Percentiles rank a stretch among this genome's conserved stretches.
Conservation (phyloP, 2,329 filamentous ascomycete species). For the Plenodomus lindquistii region DNA sequence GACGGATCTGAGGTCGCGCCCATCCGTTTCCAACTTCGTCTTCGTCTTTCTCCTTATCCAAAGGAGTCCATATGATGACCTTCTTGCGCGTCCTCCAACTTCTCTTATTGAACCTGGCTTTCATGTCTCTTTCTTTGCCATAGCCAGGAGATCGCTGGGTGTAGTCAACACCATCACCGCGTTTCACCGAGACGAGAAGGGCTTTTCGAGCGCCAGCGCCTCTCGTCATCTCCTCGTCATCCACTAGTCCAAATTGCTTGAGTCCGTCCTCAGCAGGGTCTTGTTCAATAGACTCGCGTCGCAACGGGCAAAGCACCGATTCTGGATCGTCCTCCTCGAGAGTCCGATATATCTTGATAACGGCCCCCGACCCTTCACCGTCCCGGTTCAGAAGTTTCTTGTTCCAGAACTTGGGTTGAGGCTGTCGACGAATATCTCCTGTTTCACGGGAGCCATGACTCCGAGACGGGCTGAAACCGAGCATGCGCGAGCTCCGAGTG, state of each 20-base stretch:
- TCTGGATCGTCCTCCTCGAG: constrained; percentile 8
- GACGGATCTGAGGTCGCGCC: constrained; percentile 14
- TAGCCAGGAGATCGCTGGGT: constrained; percentile 12
- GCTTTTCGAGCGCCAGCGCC: constrained; percentile 10
- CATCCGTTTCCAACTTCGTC: constrained; percentile 17
- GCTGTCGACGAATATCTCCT: constrained; percentile 13
- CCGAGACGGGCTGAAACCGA: constrained; percentile 14
- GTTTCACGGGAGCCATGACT: constrained; percentile 16
- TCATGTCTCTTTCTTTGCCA: constrained; percentile 18
- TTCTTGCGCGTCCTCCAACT: constrained; percentile 17
- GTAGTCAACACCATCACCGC: constrained; percentile 8
- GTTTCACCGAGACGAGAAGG: constrained; percentile 14
- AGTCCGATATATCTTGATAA: constrained; percentile 11
- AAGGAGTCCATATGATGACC: constrained; percentile 15
- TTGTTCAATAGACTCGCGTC: constrained; percentile 10
- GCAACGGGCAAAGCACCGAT: constrained; percentile 9
- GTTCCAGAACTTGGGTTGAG: constrained; percentile 13
- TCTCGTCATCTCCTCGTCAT: constrained; percentile 13
- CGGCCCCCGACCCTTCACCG: constrained; percentile 10
- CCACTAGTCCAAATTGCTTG: constrained; percentile 9
- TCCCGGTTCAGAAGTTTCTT: constrained; percentile 7
- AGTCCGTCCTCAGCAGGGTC: constrained; percentile 7
- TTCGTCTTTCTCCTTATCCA: constrained; percentile 12
- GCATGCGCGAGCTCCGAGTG: constrained; percentile 15
- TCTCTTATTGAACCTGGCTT: constrained; percentile 14